phyloP scores from a whole-genome alignment of 768 basidiomycete species.

The Leccinum pellstonianum region DNA sequence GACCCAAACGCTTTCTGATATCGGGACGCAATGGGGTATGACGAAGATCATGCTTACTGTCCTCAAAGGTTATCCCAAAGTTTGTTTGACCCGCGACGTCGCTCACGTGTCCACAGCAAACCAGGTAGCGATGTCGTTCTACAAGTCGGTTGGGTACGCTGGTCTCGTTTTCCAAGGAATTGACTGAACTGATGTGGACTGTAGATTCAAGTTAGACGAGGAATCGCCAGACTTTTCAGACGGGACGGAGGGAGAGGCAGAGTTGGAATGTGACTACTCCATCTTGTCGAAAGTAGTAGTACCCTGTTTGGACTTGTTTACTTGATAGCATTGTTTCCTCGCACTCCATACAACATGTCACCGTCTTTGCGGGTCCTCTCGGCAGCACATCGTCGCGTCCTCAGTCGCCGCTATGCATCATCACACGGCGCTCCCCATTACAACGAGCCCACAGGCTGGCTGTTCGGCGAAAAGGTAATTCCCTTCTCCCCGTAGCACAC shows the following conservation, averaged over 20 bases:
- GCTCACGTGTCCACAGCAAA: constrained; percentile 40
- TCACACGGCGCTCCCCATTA: constrained; percentile 80
- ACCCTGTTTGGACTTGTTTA: constrained; percentile 29
- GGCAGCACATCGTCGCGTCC: constrained; percentile 20
- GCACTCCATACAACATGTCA: constrained; percentile 36
- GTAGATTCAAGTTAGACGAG: constrained; percentile 55
- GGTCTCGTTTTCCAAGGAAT: not conserved
- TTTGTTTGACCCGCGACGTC: not conserved
- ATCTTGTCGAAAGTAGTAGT: constrained; percentile 34
- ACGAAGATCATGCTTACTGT: constrained; percentile 74
- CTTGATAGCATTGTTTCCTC: not conserved
- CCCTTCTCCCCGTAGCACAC: not conserved
- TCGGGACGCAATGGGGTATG: constrained; percentile 58
- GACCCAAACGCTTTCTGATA: constrained; percentile 45
- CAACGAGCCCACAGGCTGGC: constrained; percentile 84
- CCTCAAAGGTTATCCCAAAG: constrained; percentile 55
- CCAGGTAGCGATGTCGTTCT: constrained; percentile 47
- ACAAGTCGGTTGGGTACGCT: constrained; percentile 52
- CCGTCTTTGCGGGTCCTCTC: constrained; percentile 43
- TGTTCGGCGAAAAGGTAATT: constrained; percentile 86
- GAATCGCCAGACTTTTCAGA: constrained; percentile 46
- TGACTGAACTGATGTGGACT: constrained; percentile 7
- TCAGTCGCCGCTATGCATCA: constrained; percentile 56
- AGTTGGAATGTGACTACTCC: constrained; percentile 36
- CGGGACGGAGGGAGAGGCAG: constrained; percentile 30